Evolutionary conservation across 2,329 filamentous ascomycete genomes (phyloP).

Genomic region (Pseudogymnoascus sp.): DNA sequence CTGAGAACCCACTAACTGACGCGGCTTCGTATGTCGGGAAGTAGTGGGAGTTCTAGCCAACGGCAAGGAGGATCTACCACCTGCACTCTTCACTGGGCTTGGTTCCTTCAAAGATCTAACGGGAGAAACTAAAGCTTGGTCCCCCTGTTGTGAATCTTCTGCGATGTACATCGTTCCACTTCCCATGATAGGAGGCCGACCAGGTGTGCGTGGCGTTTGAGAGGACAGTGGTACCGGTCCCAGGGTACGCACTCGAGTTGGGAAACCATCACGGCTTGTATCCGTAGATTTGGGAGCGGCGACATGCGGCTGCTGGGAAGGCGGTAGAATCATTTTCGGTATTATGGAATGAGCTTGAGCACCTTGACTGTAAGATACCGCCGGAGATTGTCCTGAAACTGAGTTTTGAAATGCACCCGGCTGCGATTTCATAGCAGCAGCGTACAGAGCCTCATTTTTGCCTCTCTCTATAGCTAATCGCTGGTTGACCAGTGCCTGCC

Average conservation of each 20-base stretch:
- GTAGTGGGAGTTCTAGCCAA: background rate
- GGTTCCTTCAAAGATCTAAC: background rate
- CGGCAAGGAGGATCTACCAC: background rate
- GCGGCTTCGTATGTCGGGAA: background rate
- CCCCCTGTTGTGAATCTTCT: background rate
- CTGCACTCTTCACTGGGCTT: background rate
- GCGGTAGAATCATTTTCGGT: background rate
- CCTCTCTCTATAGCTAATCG: background rate
- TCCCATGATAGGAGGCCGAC: slow-evolving; percentile 2
- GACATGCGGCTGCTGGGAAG: background rate
- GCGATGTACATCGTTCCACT: background rate
- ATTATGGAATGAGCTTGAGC: background rate
- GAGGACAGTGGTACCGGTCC: background rate
- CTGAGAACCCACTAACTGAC: background rate
- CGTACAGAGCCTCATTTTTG: background rate
- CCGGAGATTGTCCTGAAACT: background rate
- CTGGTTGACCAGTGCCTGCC: background rate
- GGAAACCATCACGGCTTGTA: background rate
- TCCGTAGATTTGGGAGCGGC: background rate
- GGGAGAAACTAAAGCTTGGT: background rate
- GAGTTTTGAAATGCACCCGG: background rate
- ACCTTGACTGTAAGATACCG: background rate
- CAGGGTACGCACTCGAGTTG: background rate
- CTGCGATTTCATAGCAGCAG: background rate
- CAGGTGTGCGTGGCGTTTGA: background rate